phyloP scores from a whole-genome alignment of 768 basidiomycete species.

The Auriscalpium vulgare region DNA sequence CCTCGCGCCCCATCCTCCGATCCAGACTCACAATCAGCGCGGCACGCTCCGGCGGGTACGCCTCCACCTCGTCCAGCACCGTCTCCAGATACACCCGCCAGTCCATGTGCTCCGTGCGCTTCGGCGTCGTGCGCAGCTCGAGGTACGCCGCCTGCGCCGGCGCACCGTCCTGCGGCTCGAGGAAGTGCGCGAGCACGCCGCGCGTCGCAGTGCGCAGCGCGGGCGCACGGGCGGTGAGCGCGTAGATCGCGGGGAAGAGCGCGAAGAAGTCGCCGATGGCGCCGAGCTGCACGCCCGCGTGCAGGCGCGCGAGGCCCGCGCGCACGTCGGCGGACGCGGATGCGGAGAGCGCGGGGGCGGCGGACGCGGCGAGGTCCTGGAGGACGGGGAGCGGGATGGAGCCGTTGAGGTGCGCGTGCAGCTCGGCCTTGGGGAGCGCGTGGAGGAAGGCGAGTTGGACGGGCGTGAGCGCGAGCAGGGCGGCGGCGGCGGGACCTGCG shows the following conservation, averaged over 20 bases:
- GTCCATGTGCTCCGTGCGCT: constrained; percentile 48
- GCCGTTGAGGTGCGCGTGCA: constrained; percentile 82
- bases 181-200: constrained; percentile 60
- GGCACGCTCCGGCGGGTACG: constrained; percentile 40
- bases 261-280: constrained; percentile 64
- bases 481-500: constrained; percentile 32
- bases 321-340: constrained; percentile 23
- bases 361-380: constrained; percentile 50
- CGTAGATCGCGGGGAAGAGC: constrained; percentile 74
- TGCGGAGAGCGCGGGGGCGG: constrained; percentile 1
- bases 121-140: constrained; percentile 79
- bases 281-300: constrained; percentile 35
- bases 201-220: constrained; percentile 48
- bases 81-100: constrained; percentile 52
- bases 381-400: constrained; percentile 66
- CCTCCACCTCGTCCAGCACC: constrained; percentile 58
- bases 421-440: constrained; percentile 68
- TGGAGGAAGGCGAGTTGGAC: constrained; percentile 53
- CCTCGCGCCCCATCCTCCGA: constrained; percentile 48
- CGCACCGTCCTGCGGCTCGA: constrained; percentile 28
- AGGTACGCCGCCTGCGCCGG: constrained; percentile 56
- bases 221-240: constrained; percentile 54
- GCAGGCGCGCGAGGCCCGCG: constrained; percentile 34
- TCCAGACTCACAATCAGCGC: constrained; percentile 74
- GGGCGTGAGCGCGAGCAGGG: constrained; percentile 44